Evolutionary conservation across 805 yeast species (phyloP), one percentile per base, ranked within the genome.

Genomic region (Ogataea allantospora): DNA sequence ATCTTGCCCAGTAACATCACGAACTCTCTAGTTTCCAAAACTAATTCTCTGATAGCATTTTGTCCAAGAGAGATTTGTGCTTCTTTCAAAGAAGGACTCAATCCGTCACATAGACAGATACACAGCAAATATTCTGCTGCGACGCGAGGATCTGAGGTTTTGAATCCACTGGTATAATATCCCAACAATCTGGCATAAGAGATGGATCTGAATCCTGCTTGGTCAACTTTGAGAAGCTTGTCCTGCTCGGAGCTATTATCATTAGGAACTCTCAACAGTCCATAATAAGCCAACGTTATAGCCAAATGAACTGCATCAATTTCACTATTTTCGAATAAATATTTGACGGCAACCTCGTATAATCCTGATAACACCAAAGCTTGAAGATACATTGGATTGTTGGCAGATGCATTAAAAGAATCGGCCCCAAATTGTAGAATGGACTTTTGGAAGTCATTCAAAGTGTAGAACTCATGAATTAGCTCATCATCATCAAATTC

Each of bases 301-400:
- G 95, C 88, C 46, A 88, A 71, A 62, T 93, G 98, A 11, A 88
- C 93, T 8, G 95, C 83, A 53, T 88, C 96, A 38, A 86, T 77
- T 56, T 87, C 95, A 58, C 77, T 82, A 28, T 75, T 65, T 22
- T 71, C 64, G 51, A 76, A 74, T 21, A 80, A 61, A 54, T 81
- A 77, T 44, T 78, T 77, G 16, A 87, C 77, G 0, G 96, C 95
- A 39, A 74, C 69, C 53, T 88, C 96, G 57, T 81, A 88, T 32
- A 86, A 68, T 0, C 97, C 98, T 46, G 80, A 71, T 51, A 88
- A 67, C 7, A 86, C 60, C 48, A 89, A 68, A 2, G 84, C 74
- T 51, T 84, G 88, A 50, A 87, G 73, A 60, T 83, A 93, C 58
- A 81, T 66, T 15, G 82, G 82, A 46, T 84, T 80, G 52, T 73